These are phyloP conservation scores for Colletotrichum noveboracense DNA, from an alignment of 2,329 filamentous ascomycete genomes.

Conservation along the genomic window DNA sequence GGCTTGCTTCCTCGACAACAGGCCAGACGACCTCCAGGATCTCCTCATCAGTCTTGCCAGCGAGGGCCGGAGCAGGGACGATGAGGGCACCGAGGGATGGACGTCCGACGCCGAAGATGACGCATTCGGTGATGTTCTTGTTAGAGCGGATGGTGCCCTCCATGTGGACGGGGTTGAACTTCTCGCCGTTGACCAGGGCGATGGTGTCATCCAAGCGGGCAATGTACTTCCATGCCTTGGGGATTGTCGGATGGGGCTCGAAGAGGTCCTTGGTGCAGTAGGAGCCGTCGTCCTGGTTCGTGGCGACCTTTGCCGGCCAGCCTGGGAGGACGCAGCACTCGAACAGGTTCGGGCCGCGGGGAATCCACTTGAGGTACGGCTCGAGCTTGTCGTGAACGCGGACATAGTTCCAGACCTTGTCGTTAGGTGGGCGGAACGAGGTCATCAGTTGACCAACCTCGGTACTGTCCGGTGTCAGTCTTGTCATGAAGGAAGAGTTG, in stretches of 20 bases:
- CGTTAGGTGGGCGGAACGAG: slow-evolving; percentile 55
- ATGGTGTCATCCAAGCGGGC: slow-evolving; percentile 67
- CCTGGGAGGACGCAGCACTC: slow-evolving; percentile 42
- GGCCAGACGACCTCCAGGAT: slow-evolving; percentile 38
- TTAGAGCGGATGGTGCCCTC: slow-evolving; percentile 58
- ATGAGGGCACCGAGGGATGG: slow-evolving; percentile 63
- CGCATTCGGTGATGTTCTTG: slow-evolving; percentile 52
- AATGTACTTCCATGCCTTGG: slow-evolving; percentile 66
- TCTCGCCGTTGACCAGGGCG: slow-evolving; percentile 69
- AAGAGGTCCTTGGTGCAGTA: slow-evolving; percentile 71
- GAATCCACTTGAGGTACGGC: slow-evolving; percentile 35
- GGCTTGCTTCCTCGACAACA: slow-evolving; percentile 35
- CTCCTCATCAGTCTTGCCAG: slow-evolving; percentile 26
- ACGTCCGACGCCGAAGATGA: slow-evolving; percentile 66
- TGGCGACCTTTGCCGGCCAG: slow-evolving; percentile 51
- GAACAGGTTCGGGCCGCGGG: slow-evolving; percentile 39
- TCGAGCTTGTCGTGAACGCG: slow-evolving; percentile 47
- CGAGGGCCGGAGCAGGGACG: slow-evolving; percentile 38
- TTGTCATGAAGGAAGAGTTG: background rate
- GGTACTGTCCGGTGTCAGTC: slow-evolving; percentile 38
- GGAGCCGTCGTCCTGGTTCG: slow-evolving; percentile 62
- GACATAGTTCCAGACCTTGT: slow-evolving; percentile 68
- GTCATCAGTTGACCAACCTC: slow-evolving; percentile 69
- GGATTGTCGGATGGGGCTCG: slow-evolving; percentile 53
- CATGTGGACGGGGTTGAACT: slow-evolving; percentile 68